Evolutionary conservation across 805 yeast genomes (phyloP), one percentile per base, ranked within the genome.

Genomic region (Candida bentonensis): DNA sequence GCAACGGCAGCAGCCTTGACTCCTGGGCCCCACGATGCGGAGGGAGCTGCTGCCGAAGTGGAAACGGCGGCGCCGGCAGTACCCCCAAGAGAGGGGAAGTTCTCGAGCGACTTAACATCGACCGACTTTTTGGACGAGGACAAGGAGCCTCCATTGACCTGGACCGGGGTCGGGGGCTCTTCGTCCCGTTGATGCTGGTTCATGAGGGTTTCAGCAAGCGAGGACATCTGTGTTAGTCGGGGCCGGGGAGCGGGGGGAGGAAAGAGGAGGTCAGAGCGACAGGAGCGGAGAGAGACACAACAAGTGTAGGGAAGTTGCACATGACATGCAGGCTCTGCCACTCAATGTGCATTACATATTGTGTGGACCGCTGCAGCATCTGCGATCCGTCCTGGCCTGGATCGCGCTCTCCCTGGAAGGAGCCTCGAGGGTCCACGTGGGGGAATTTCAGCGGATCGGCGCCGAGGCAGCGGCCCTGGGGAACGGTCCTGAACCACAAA

Each of bases 71-170:
- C 42, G 11, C 46, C 22, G 15, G 44, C 34, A 5, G 44, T 23
- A 13, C 48, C 46, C 36, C 49, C 49, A n/a, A 47, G 45, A 22
- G 45, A 50, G 27, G 50, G 50, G 36, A 47, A 45, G 33, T 39
- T 47, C 26, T 47, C 51, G 34, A 45, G 43, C 5, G 51, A 48
- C 25, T 23, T 21, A 27, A 48, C 34, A 34, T 43, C 42, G n/a
- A 40, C 45, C 11, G 47, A 33, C 20, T 40, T 33, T 39, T 45
- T 45, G 40, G 42, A 22, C 21, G 42, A 21, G 45, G 46, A 44
- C 25, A 43, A 36, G 17, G 45, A 39, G 34, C 45, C 45, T 36
- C 36, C 36, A n/a, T 30, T 30, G 36, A 17, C 36, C 43, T 17
- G 46, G 44, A 27, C 44, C n/a, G n/a, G n/a, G n/a, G n/a, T n/a